Conservation (phyloP, 139 green algal species). For the Tetradesmus lagerheimii region DNA sequence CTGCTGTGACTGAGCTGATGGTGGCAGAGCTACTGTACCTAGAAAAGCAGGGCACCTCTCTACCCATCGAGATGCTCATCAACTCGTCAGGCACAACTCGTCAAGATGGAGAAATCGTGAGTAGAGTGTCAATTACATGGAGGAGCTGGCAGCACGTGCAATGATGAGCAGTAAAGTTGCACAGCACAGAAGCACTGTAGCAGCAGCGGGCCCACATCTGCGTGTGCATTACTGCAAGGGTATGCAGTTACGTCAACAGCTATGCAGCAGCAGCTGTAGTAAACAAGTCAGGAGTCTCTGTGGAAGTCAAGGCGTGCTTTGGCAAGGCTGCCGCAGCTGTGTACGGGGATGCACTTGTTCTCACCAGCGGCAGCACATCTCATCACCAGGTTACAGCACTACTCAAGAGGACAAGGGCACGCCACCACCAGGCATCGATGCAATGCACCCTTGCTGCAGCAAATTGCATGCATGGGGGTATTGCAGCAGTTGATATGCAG, state of each 20-base stretch:
- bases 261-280: too few species aligned
- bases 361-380: too few species aligned
- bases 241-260: neutral
- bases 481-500: too few species aligned
- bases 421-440: too few species aligned
- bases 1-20: conserved; percentile 98
- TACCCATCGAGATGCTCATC: conserved; percentile 98
- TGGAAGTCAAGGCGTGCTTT: too few species aligned
- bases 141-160: neutral
- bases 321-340: too few species aligned
- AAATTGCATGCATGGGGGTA: too few species aligned
- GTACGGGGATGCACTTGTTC: too few species aligned
- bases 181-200: neutral
- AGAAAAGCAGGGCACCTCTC: conserved; percentile 88
- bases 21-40: conserved; percentile 98
- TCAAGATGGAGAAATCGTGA: conserved; percentile 78
- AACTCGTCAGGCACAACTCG: conserved; percentile 92
- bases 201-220: neutral
- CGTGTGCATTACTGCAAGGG: neutral
- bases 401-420: too few species aligned
- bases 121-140: neutral
- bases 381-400: too few species aligned
- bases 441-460: too few species aligned
- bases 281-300: too few species aligned
- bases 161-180: neutral